phyloP scores from a whole-genome alignment of 345 rosid species.

The Toxicodendron radicans region DNA sequence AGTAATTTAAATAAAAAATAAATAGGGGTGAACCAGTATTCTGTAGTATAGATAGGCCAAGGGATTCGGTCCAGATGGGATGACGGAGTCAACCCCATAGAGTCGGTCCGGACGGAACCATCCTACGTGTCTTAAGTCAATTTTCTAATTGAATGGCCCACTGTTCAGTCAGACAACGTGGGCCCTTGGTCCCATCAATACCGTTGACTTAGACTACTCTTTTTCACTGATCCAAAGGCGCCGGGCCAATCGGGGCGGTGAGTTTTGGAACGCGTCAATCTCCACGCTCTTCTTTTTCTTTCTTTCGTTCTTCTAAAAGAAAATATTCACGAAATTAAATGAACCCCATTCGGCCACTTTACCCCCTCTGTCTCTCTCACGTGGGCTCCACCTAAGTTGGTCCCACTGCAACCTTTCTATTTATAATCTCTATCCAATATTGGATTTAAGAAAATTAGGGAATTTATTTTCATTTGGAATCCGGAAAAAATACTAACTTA shows the following conservation, averaged over 20 bases:
- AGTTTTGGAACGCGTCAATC: conserved; percentile 42
- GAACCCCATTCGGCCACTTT: not conserved
- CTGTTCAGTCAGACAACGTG: not conserved
- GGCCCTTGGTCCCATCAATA: conserved; percentile 22
- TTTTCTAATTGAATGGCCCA: not conserved
- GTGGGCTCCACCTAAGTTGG: conserved; percentile 5
- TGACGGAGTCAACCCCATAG: conserved; percentile 36
- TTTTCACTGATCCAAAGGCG: conserved; percentile 24
- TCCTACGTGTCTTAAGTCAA: conserved; percentile 12
- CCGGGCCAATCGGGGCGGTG: conserved; percentile 41
- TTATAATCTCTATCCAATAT: too few relatives aligned
- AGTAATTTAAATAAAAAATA: not conserved
- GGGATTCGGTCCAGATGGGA: conserved; percentile 23
- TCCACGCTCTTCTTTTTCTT: not conserved
- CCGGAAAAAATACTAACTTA: too few relatives aligned
- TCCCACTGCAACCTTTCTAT: not conserved
- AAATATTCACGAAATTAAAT: too few relatives aligned
- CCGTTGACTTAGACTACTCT: conserved; percentile 38
- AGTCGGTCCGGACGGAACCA: conserved; percentile 7
- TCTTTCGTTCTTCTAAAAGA: not conserved
- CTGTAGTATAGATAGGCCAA: not conserved
- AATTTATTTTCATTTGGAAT: too few relatives aligned
- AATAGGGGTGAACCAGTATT: not conserved
- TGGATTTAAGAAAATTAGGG: too few relatives aligned
- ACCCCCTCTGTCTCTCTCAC: not conserved